phyloP scores from a whole-genome alignment of 1,284 basidiomycete species.

The Boletus hoseneyae region DNA sequence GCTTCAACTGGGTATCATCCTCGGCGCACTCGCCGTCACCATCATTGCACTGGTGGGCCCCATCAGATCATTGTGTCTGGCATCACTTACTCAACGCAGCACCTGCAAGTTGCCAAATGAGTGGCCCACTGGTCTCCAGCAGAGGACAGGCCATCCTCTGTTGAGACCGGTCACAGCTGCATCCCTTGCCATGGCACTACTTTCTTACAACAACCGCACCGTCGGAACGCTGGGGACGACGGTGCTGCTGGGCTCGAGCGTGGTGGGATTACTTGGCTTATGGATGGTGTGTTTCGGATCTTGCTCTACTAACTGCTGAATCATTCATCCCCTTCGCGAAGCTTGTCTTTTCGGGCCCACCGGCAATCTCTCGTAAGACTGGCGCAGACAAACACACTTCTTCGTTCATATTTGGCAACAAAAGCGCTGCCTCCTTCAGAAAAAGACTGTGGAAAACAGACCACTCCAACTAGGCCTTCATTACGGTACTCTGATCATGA shows the following conservation, averaged over 20 bases:
- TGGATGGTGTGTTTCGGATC: slow-evolving; percentile 58
- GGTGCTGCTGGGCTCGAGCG: slow-evolving; percentile 46
- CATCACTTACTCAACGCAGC: slow-evolving; percentile 1
- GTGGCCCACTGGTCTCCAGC: slow-evolving; percentile 31
- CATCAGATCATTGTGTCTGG: slow-evolving; percentile 8
- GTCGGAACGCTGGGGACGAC: slow-evolving; percentile 56
- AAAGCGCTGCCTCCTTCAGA: slow-evolving; percentile 61
- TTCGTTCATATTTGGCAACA: slow-evolving; percentile 74
- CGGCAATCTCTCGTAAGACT: slow-evolving; percentile 61
- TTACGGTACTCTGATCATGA: slow-evolving; percentile 22
- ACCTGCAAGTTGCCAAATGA: slow-evolving; percentile 42
- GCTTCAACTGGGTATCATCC: slow-evolving; percentile 57
- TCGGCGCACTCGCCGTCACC: slow-evolving; percentile 51
- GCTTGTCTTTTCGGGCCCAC: slow-evolving; percentile 62
- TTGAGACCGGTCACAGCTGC: slow-evolving; percentile 54
- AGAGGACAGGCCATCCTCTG: slow-evolving; percentile 51
- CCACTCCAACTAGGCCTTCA: slow-evolving; percentile 28
- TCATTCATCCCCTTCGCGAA: slow-evolving; percentile 30
- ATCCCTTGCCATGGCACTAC: slow-evolving; percentile 51
- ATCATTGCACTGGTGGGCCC: slow-evolving; percentile 54
- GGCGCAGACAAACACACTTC: slow-evolving; percentile 80
- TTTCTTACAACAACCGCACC: slow-evolving; percentile 60
- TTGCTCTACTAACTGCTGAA: slow-evolving; percentile 14
- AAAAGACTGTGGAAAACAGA: slow-evolving; percentile 63
- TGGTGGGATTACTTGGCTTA: slow-evolving; percentile 62